phyloP scores from a whole-genome alignment of 1,139 yeast species.

The Yamadazyma oceani region DNA sequence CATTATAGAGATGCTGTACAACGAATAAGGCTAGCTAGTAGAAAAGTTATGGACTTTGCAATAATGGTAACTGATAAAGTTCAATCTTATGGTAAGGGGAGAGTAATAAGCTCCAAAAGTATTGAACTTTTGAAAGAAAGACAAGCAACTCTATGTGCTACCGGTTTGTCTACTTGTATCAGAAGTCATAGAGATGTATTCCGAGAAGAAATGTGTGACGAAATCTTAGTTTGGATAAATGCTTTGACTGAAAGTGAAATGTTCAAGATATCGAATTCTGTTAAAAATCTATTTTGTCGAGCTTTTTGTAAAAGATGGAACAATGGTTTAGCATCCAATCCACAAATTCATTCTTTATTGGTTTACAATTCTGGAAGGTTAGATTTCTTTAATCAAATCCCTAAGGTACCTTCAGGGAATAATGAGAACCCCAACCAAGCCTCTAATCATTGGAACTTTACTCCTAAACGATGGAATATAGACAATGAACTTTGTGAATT shows the following conservation, averaged over 20 bases:
- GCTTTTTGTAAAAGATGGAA: constrained; percentile 58
- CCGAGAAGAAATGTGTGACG: constrained; percentile 81
- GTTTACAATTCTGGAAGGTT: constrained; percentile 34
- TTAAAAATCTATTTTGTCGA: constrained; percentile 54
- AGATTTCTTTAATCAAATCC: constrained; percentile 32
- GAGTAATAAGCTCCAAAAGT: constrained; percentile 58
- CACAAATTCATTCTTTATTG: constrained; percentile 13
- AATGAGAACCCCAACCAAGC: constrained; percentile 10
- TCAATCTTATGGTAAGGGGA: constrained; percentile 67
- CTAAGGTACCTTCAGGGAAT: constrained; percentile 26
- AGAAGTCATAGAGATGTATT: constrained; percentile 68
- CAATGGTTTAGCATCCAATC: constrained; percentile 35
- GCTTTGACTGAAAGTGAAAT: constrained; percentile 60
- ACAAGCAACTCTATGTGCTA: constrained; percentile 53
- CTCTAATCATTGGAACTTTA: constrained; percentile 37
- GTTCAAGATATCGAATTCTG: constrained; percentile 46
- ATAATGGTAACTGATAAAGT: constrained; percentile 69
- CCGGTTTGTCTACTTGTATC: constrained; percentile 68
- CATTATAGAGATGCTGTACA: constrained; percentile 75
- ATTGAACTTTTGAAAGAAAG: constrained; percentile 50
- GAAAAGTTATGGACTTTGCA: constrained; percentile 67
- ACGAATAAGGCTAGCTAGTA: constrained; percentile 62
- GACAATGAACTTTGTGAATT: constrained; percentile 40
- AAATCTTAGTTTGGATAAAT: constrained; percentile 63
- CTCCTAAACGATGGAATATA: constrained; percentile 42